These are phyloP conservation scores for Fraxinus platypoda DNA, from an alignment of 305 asterid genomes.

Conservation along the genomic window DNA sequence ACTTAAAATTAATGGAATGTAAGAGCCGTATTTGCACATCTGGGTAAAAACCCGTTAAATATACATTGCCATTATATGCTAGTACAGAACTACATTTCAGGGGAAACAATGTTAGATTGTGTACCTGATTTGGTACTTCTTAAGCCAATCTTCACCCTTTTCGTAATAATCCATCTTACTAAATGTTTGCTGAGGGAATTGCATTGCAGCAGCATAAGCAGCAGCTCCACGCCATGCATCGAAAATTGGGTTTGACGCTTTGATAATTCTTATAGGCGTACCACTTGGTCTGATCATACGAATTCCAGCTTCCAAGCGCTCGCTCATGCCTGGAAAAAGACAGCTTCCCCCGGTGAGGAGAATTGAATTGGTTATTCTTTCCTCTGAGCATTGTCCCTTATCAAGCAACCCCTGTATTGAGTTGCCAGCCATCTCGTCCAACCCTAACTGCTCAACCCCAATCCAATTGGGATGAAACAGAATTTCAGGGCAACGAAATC, in stretches of 20 bases:
- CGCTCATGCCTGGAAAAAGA: slow-evolving; percentile 70
- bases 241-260: slow-evolving; percentile 64
- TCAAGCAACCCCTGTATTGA: slow-evolving; percentile 63
- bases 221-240: slow-evolving; percentile 99
- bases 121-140: slow-evolving; percentile 59
- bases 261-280: slow-evolving; percentile 54
- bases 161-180: slow-evolving; percentile 79
- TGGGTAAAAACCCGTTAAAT: not conserved
- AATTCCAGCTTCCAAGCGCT: slow-evolving; percentile 81
- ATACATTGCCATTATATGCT: not conserved
- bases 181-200: slow-evolving; percentile 67
- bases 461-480: slow-evolving; percentile 72
- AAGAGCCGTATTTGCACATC: not conserved
- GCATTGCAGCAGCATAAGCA: slow-evolving; percentile 54
- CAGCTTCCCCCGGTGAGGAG: slow-evolving; percentile 87
- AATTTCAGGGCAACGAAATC: slow-evolving; percentile 92
- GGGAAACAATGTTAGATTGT: slow-evolving; percentile 31
- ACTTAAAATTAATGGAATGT: not conserved
- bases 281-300: slow-evolving; percentile 87
- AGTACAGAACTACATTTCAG: not conserved
- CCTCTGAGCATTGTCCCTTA: slow-evolving; percentile 42
- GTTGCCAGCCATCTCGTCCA: slow-evolving; percentile 83
- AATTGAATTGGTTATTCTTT: slow-evolving; percentile 67
- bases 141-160: slow-evolving; percentile 91
- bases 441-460: slow-evolving; percentile 87